Percentiles rank a stretch among this genome's conserved stretches.
These are phyloP conservation scores for Penicillium coffeae DNA, from an alignment of 495 filamentous ascomycete species.

Conservation along the genomic window DNA sequence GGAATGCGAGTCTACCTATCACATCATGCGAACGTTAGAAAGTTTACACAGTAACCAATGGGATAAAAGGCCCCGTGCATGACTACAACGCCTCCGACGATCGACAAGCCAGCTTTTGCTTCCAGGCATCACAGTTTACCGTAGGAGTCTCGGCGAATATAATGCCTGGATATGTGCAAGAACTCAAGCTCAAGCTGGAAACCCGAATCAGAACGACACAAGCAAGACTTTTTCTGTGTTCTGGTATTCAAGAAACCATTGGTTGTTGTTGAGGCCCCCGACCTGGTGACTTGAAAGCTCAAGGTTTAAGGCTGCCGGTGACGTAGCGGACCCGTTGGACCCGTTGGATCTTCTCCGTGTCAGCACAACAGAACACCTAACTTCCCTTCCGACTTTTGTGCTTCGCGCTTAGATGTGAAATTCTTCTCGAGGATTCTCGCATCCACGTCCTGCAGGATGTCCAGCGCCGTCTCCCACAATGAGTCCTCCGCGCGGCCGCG, in stretches of 20 bases:
- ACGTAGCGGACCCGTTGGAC: neutral
- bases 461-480: conserved; percentile 30
- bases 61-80: too few species aligned
- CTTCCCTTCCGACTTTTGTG: neutral
- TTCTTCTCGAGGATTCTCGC: conserved; percentile 1
- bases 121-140: neutral
- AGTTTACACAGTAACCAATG: neutral
- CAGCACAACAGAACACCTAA: conserved; percentile 5
- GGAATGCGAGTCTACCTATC: too few species aligned
- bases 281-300: neutral
- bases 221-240: neutral
- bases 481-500: conserved; percentile 29
- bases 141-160: neutral
- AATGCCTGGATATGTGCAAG: neutral
- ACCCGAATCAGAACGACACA: neutral
- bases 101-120: conserved; percentile 2
- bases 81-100: too few species aligned
- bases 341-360: neutral
- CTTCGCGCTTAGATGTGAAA: conserved; percentile 22
- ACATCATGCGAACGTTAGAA: neutral
- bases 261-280: neutral
- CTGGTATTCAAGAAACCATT: neutral
- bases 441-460: conserved; percentile 28
- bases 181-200: neutral
- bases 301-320: neutral